These are phyloP conservation scores for Debaryomycetaceae sp. DNA, from an alignment of 1,139 yeast genomes.

Conservation along the genomic window DNA sequence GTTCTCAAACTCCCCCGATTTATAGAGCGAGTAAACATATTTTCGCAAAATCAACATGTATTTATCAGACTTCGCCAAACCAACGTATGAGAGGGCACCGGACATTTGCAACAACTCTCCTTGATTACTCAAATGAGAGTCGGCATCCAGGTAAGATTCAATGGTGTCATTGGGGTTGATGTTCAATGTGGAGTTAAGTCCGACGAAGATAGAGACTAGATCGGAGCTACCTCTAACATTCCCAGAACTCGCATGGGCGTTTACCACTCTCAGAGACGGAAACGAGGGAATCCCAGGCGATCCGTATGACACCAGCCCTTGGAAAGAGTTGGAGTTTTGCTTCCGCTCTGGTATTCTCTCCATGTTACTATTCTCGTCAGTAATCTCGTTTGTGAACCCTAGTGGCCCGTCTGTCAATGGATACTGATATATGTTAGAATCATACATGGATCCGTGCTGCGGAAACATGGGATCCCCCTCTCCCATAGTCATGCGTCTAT, in stretches of 20 bases:
- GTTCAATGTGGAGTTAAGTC: slow-evolving; percentile 35
- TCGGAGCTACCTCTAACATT: neutral
- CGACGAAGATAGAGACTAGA: slow-evolving; percentile 30
- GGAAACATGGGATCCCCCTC: neutral
- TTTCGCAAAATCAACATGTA: slow-evolving; percentile 37
- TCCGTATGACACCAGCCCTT: neutral
- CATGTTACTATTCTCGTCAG: neutral
- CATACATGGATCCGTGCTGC: neutral
- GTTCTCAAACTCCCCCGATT: slow-evolving; percentile 34
- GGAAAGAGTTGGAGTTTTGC: neutral
- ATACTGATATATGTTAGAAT: neutral
- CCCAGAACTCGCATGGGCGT: neutral
- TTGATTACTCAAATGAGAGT: slow-evolving; percentile 34
- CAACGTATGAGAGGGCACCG: slow-evolving; percentile 42
- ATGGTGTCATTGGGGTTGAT: slow-evolving; percentile 36
- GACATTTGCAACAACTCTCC: slow-evolving; percentile 41
- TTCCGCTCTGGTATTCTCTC: neutral
- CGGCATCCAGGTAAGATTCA: slow-evolving; percentile 34
- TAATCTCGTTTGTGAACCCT: neutral
- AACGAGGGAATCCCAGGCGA: neutral
- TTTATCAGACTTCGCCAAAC: slow-evolving; percentile 42
- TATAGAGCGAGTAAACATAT: slow-evolving; percentile 32
- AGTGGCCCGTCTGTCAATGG: neutral
- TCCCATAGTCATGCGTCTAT: neutral
- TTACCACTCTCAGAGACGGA: neutral